Conservation (phyloP, 2,329 filamentous ascomycete genomes). For the Fonsecaea pedrosoi region DNA sequence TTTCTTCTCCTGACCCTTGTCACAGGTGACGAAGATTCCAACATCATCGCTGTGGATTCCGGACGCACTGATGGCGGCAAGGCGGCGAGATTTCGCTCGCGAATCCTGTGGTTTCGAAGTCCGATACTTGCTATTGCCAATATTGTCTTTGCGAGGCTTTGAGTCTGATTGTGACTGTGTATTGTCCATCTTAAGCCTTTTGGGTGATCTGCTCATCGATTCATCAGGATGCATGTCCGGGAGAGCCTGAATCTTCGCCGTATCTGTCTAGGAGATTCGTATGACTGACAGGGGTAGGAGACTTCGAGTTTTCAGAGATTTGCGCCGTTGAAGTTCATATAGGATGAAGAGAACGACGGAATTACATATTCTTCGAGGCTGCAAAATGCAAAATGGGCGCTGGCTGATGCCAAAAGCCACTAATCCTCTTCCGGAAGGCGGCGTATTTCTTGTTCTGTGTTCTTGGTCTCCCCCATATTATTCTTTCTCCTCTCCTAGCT, state of each 20-base stretch:
- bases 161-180: background rate
- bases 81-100: constrained; percentile 6
- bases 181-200: constrained; percentile 26
- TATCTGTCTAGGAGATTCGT: background rate
- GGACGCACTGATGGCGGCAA: constrained; percentile 34
- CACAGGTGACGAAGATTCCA: constrained; percentile 69
- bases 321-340: background rate
- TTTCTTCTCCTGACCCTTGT: constrained; percentile 66
- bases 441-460: background rate
- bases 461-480: background rate
- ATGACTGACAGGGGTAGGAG: background rate
- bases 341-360: background rate
- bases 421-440: background rate
- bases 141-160: constrained; percentile 1
- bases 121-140: constrained; percentile 15
- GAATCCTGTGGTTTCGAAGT: constrained; percentile 9
- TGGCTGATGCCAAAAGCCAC: background rate
- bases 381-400: background rate
- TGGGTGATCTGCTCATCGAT: constrained; percentile 14
- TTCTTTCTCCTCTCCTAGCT: background rate
- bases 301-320: background rate
- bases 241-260: background rate
- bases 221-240: constrained; percentile 1
- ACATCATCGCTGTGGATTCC: constrained; percentile 59
- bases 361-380: background rate